Evolutionary conservation across 306 rosid species (phyloP).

Genomic region (Delonix regia): DNA sequence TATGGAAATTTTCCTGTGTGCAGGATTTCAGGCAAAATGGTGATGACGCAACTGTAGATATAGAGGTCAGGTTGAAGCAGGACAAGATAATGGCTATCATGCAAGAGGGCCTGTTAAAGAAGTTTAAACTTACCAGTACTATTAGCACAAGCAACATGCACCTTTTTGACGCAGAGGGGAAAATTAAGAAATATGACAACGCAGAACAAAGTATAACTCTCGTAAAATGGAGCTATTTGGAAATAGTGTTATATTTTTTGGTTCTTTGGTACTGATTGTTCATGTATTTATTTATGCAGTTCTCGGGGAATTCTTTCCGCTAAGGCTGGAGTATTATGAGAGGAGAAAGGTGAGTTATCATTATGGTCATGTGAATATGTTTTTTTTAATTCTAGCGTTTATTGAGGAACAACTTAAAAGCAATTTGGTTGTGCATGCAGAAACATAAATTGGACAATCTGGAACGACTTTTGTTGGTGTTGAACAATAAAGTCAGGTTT

Average conservation of each 20-base stretch:
- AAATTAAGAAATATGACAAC: constrained; percentile 78
- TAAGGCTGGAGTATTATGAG: constrained; percentile 76
- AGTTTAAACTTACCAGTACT: constrained; percentile 66
- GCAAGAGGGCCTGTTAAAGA: constrained; percentile 86
- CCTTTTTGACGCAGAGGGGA: constrained; percentile 79
- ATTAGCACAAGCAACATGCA: constrained; percentile 89
- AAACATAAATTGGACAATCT: constrained; percentile 58
- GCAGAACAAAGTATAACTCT: constrained; percentile 78
- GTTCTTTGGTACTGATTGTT: constrained; percentile 1
- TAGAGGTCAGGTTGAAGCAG: constrained; percentile 60
- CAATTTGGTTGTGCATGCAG: constrained; percentile 51
- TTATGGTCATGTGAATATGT: background rate
- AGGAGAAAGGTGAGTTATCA: constrained; percentile 70
- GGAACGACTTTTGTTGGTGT: constrained; percentile 62
- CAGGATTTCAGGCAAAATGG: constrained; percentile 89
- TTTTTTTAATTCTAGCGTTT: background rate
- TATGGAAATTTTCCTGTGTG: constrained; percentile 4
- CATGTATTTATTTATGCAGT: constrained; percentile 53
- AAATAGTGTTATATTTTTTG: background rate
- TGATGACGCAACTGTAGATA: constrained; percentile 74
- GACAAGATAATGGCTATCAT: constrained; percentile 57
- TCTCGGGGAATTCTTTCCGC: constrained; percentile 79
- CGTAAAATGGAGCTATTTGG: background rate
- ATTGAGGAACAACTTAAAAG: constrained; percentile 19
- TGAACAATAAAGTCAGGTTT: constrained; percentile 87